A percentile compares a stretch with the other conserved stretches of the same genome.
phyloP scores from a whole-genome alignment of 2,329 filamentous ascomycete species.

The Iodosphaeria phyllophila region DNA sequence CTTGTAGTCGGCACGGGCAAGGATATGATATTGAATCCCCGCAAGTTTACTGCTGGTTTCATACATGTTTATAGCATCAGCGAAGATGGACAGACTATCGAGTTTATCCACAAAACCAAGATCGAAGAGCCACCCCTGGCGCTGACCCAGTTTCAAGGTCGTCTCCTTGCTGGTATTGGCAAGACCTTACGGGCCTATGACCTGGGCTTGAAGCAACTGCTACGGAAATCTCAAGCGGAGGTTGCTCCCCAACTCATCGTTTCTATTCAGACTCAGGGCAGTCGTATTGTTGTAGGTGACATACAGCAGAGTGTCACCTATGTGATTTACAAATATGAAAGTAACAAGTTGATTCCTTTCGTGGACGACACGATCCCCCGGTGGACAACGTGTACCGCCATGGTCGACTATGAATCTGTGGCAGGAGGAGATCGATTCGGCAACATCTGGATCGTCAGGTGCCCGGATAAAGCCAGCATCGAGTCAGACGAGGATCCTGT shows the following conservation, averaged over 20 bases:
- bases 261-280: constrained; percentile 75
- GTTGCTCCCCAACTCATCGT: constrained; percentile 71
- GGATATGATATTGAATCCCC: constrained; percentile 65
- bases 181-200: constrained; percentile 76
- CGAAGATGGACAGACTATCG: constrained; percentile 69
- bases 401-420: constrained; percentile 95
- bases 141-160: constrained; percentile 84
- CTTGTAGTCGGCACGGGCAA: constrained; percentile 90
- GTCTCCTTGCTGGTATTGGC: constrained; percentile 70
- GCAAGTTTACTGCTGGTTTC: constrained; percentile 59
- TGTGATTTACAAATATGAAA: constrained; percentile 81
- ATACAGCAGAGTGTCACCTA: constrained; percentile 83
- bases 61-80: constrained; percentile 86
- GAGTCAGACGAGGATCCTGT: constrained; percentile 86
- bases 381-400: constrained; percentile 78
- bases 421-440: constrained; percentile 96
- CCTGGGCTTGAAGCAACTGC: constrained; percentile 76
- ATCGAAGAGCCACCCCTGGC: constrained; percentile 78
- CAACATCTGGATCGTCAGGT: constrained; percentile 84
- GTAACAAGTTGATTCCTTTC: constrained; percentile 85
- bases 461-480: constrained; percentile 67
- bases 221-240: constrained; percentile 76
- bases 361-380: constrained; percentile 76
- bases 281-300: constrained; percentile 74
- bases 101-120: constrained; percentile 94